Evolutionary conservation across 768 basidiomycete genomes (phyloP).

Genomic region (Trametes punicea): DNA sequence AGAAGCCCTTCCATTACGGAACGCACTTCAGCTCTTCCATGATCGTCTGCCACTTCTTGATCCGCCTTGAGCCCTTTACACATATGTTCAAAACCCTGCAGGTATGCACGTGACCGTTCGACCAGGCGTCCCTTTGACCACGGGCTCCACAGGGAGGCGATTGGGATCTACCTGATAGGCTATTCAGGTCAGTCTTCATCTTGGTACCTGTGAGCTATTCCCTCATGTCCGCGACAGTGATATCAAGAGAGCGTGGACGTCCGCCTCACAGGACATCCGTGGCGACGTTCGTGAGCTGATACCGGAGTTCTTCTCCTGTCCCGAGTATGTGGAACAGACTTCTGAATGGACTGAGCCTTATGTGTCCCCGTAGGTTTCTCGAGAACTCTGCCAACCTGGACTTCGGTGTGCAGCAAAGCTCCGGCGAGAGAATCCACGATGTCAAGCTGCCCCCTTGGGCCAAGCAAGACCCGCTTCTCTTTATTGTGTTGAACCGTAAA

Average conservation of each 20-base stretch:
- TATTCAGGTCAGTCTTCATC: no score
- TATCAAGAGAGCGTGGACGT: conserved; percentile 75
- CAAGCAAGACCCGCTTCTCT: conserved; percentile 75
- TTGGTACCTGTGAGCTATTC: no score
- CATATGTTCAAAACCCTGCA: conserved; percentile 92
- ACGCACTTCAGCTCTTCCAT: conserved; percentile 97
- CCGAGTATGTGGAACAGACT: conserved; percentile 51
- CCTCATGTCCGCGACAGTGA: conserved; percentile 44
- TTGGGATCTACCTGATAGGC: conserved; percentile 88
- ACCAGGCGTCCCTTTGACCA: neutral
- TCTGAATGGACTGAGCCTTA: neutral
- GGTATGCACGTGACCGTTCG: conserved; percentile 32
- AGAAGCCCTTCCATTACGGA: conserved; percentile 89
- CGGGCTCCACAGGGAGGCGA: conserved; percentile 67
- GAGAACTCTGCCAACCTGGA: conserved; percentile 78
- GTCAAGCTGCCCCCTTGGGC: conserved; percentile 94
- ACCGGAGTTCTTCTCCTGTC: conserved; percentile 83
- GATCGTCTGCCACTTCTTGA: conserved; percentile 94
- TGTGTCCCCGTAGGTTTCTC: conserved; percentile 57
- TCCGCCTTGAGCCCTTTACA: conserved; percentile 86
- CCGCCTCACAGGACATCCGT: conserved; percentile 79
- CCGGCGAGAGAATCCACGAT: conserved; percentile 77
- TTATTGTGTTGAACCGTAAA: conserved; percentile 73
- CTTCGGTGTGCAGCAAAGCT: conserved; percentile 70
- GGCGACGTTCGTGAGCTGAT: conserved; percentile 94